Percentiles rank a stretch among this genome's conserved stretches.
These are phyloP conservation scores for Cryoendolithus antarcticus DNA, from an alignment of 2,329 filamentous ascomycete species.

Conservation along the genomic window DNA sequence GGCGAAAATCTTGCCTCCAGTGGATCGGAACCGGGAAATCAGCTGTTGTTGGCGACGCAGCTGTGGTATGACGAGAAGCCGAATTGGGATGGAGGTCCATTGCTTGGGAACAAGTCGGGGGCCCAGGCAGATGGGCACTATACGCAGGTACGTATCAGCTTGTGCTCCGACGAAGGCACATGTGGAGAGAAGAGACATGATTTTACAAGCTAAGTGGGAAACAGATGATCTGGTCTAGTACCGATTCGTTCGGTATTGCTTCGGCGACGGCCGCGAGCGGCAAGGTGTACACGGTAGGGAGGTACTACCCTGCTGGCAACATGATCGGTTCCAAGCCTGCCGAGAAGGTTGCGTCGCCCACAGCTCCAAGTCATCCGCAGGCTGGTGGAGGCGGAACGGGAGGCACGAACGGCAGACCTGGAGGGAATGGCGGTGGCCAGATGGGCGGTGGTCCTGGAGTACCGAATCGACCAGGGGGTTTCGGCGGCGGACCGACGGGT, in stretches of 20 bases:
- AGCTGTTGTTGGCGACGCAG: background rate
- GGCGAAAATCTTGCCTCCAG: conserved; percentile 2
- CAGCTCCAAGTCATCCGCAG: no score
- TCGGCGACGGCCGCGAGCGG: conserved; percentile 5
- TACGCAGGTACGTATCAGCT: conserved; percentile 1
- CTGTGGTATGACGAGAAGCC: conserved; percentile 3
- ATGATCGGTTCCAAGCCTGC: no score
- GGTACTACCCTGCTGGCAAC: conserved; percentile 4
- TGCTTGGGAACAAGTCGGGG: background rate
- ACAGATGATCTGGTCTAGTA: conserved; percentile 6
- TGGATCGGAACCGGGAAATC: background rate
- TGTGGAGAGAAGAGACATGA: no score
- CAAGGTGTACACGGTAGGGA: conserved; percentile 7
- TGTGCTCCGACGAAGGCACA: no score
- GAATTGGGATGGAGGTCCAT: conserved; percentile 1
- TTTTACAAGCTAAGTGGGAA: no score
- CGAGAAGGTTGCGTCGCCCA: no score
- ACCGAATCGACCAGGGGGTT: no score
- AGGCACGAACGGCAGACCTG: no score
- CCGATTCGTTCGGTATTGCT: conserved; percentile 8
- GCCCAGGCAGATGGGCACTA: background rate
- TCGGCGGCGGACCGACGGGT: no score
- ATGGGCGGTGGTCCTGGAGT: no score
- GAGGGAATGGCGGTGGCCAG: no score
- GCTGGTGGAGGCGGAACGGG: no score